Percentiles rank a stretch among this genome's conserved stretches.
phyloP scores from a whole-genome alignment of 129 eudicot species.

The Arctium minus region DNA sequence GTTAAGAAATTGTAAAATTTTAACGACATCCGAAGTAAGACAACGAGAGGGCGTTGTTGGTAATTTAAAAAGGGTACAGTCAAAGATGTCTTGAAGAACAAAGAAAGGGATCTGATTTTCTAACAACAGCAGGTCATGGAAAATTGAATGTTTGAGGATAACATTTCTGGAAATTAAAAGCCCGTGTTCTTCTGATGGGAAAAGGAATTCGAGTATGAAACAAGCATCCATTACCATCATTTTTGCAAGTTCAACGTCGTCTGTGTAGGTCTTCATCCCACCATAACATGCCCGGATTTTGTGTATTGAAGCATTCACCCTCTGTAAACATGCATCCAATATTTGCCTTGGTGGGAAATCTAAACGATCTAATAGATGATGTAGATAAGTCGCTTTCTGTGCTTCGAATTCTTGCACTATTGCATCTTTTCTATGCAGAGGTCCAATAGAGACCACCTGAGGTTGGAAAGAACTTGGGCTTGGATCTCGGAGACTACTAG shows the following conservation, averaged over 20 bases:
- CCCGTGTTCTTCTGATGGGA: background rate
- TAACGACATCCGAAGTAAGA: background rate
- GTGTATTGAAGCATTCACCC: background rate
- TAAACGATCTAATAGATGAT: background rate
- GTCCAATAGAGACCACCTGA: background rate
- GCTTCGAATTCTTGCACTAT: background rate
- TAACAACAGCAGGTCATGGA: background rate
- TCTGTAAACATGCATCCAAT: background rate
- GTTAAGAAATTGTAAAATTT: background rate
- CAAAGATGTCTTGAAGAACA: background rate
- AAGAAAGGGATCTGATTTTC: background rate
- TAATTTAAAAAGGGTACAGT: background rate
- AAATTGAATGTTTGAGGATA: background rate
- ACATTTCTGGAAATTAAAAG: background rate
- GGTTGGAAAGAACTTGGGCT: background rate
- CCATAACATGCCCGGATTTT: background rate
- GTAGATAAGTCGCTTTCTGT: background rate
- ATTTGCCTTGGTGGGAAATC: background rate
- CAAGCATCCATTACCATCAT: constrained; percentile 11
- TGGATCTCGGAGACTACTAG: background rate
- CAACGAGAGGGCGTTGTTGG: background rate
- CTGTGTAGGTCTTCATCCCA: background rate
- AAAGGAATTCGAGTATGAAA: constrained; percentile 8
- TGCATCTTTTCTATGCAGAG: background rate
- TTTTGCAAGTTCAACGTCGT: background rate